phyloP scores from a whole-genome alignment of 331 rosid species.

The Acacia pycnantha region DNA sequence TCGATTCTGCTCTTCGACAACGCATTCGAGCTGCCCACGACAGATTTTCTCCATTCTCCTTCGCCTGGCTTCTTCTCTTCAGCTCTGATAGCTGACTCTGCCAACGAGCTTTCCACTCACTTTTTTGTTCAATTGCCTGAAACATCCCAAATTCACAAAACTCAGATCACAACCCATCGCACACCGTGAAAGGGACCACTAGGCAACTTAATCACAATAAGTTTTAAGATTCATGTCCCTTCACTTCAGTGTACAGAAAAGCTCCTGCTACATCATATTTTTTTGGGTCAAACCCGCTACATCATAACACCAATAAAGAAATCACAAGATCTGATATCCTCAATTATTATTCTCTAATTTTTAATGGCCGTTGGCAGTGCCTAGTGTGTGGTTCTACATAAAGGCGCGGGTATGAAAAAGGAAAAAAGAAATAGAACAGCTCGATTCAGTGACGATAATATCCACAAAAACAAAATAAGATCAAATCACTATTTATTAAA shows the following conservation, averaged over 20 bases:
- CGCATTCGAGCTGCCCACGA: slow-evolving; percentile 85
- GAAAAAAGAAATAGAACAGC: not conserved
- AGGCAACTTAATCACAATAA: not conserved
- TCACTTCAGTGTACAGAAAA: not conserved
- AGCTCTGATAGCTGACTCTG: slow-evolving; percentile 59
- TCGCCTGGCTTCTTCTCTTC: slow-evolving; percentile 49
- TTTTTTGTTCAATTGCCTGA: slow-evolving; percentile 48
- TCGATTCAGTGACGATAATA: not conserved
- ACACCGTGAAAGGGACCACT: not conserved
- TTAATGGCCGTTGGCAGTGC: not conserved
- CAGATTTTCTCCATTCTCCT: slow-evolving; percentile 35
- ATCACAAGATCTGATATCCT: not conserved
- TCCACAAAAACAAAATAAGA: not conserved
- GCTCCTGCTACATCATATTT: not conserved
- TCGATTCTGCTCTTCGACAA: slow-evolving; percentile 39
- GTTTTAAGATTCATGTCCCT: not conserved
- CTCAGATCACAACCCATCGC: not conserved
- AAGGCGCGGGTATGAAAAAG: too few species aligned
- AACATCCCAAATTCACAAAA: not conserved
- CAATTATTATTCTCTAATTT: not conserved
- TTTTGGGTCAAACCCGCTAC: too few species aligned
- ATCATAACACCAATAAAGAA: not conserved
- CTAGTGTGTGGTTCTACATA: not conserved
- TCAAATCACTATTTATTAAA: not conserved
- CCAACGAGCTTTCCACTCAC: slow-evolving; percentile 58